Base-by-base conservation (phyloP, 2,329 filamentous ascomycete genomes). In the Colletotrichum musae region DNA sequence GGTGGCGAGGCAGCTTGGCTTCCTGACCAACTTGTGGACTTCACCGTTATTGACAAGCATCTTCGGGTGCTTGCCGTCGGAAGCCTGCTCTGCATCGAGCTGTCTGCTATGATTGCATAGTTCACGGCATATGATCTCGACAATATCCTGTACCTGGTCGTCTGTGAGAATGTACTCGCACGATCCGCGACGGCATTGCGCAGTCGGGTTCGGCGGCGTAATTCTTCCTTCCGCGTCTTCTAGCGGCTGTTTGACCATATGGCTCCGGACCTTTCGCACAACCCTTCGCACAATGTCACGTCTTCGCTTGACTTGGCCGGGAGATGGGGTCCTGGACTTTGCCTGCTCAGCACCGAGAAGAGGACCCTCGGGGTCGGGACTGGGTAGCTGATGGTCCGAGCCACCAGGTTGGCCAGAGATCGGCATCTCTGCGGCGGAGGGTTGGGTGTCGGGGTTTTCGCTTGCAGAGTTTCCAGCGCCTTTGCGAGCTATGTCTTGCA, bases 1-100 rank as follows among this genome's bases (percentile, higher is more conserved):
- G 12, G 74, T 74, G 15, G 32, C 45, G 16, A 69, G 57, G 4
- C 60, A 71, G 18, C 64, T 66, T 4, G 69, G 70, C 41, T 58
- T 57, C 4, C 51, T 51, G 26, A 16, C 24, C 4, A 39, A 0
- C 39, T 5, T 57, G 3, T 15, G 41, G 10, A 4, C 12, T 12
- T 7, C 7, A 4, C 6, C 10, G 3, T 16, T 5, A 3, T 6
- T 26, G 10, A 15, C 39, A 7, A 13, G 24, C 5, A 7, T 32
- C 28, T 32, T 32, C 28, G 28, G 28, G 28, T 48, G 7, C 5
- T 16, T 21, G 13, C 28, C 28, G 28, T 32, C 28, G 28, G 4
- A 2, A 16, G 5, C 12, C 13, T 48, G 21, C n/a, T 16, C n/a
- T 9, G 1, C 2, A 13, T 10, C 32, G 48, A 50, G 41, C 9